Evolutionary conservation across 2,329 filamentous ascomycete genomes (phyloP).

Genomic region (Apiospora marii): DNA sequence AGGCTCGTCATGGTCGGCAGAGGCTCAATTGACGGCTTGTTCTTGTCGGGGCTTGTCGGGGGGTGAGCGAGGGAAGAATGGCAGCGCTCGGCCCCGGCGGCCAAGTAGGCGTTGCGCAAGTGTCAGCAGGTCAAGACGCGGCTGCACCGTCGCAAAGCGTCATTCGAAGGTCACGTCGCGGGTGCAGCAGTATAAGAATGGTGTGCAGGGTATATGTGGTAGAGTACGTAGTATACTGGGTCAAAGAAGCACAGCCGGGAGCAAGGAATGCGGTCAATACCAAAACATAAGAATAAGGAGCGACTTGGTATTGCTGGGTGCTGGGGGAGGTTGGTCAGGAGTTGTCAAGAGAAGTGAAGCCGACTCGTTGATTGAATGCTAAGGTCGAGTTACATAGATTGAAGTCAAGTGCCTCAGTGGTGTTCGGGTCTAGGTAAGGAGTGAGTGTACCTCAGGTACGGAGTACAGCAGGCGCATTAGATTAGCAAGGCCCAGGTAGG

Average conservation of each 20-base stretch:
- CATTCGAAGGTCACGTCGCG: constrained; percentile 8
- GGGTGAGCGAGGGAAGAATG: constrained; percentile 14
- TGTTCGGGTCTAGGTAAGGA: background rate
- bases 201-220: too few species aligned
- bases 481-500: background rate
- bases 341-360: background rate
- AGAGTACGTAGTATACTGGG: background rate
- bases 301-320: background rate
- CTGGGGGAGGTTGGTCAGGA: background rate
- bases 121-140: constrained; percentile 19
- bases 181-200: background rate
- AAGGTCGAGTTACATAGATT: background rate
- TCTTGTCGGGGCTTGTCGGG: background rate
- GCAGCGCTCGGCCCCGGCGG: constrained; percentile 12
- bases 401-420: constrained; percentile 8
- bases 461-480: background rate
- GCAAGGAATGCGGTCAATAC: background rate
- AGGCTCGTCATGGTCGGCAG: constrained; percentile 25
- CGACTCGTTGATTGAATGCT: background rate
- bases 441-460: too few species aligned
- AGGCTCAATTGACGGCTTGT: constrained; percentile 8
- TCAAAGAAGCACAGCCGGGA: constrained; percentile 6
- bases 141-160: constrained; percentile 19
- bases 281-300: constrained; percentile 14
- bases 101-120: constrained; percentile 17